Conservation (phyloP, 352 stramenopile genomes). For the Sclerospora graminicola region DNA sequence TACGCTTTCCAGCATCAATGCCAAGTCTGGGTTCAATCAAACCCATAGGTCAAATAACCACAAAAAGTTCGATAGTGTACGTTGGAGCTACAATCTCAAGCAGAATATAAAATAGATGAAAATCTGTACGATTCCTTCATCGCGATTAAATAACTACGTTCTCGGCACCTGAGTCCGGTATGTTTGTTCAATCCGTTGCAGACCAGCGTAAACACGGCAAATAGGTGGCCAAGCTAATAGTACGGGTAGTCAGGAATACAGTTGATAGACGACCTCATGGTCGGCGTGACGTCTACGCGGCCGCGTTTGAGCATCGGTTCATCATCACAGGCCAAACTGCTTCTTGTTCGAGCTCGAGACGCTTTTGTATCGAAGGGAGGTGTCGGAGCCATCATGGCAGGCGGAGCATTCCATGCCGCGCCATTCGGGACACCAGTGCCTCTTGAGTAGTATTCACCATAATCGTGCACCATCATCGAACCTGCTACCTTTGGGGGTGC, state of each 20-base stretch:
- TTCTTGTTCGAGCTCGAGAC: slow-evolving; percentile 17
- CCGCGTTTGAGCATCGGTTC: slow-evolving; percentile 24
- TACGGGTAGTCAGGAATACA: slow-evolving; percentile 14
- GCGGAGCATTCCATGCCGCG: slow-evolving; percentile 12
- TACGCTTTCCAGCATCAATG: too few relatives aligned
- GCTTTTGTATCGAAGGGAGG: slow-evolving; percentile 7
- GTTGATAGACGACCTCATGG: slow-evolving; percentile 15
- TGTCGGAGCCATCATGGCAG: slow-evolving; percentile 7
- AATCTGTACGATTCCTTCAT: slow-evolving; percentile 12
- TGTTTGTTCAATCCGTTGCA: slow-evolving; percentile 19
- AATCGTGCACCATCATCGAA: slow-evolving; percentile 3
- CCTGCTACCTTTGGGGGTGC: slow-evolving; percentile 7
- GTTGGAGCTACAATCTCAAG: too few relatives aligned
- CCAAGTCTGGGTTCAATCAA: too few relatives aligned
- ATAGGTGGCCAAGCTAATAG: slow-evolving; percentile 13
- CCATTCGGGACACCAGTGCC: slow-evolving; percentile 5
- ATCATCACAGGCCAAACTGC: slow-evolving; percentile 21
- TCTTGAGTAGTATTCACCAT: slow-evolving; percentile 9
- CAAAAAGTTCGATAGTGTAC: background rate
- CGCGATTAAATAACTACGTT: slow-evolving; percentile 16
- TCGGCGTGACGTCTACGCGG: slow-evolving; percentile 12
- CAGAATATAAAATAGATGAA: too few relatives aligned
- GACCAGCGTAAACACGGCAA: background rate
- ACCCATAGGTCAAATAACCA: too few relatives aligned
- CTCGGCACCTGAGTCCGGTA: slow-evolving; percentile 2